Evolutionary conservation across 2,329 filamentous ascomycete genomes (phyloP).

Genomic region (Fusarium nelsonii): DNA sequence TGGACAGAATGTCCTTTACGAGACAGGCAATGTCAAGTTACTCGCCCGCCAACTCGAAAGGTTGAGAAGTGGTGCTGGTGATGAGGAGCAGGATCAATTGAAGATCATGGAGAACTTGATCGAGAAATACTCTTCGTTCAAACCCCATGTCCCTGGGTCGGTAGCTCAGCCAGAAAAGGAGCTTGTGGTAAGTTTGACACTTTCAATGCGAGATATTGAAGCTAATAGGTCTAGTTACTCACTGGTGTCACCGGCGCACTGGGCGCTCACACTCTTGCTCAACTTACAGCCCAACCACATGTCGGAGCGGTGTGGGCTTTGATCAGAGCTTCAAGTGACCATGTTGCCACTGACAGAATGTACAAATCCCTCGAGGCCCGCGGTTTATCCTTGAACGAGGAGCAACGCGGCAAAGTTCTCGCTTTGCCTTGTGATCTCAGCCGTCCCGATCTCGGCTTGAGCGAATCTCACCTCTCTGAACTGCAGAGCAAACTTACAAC

Average conservation of each 20-base stretch:
- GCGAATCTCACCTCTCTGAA: slow-evolving; percentile 45
- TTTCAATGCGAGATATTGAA: rapidly evolving
- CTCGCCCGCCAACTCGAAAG: slow-evolving; percentile 43
- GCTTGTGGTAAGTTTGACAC: slow-evolving; percentile 46
- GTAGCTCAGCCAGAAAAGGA: slow-evolving; percentile 46
- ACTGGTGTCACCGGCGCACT: slow-evolving; percentile 73
- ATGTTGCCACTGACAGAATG: slow-evolving; percentile 19
- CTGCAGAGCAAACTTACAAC: slow-evolving; percentile 53
- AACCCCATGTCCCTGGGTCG: slow-evolving; percentile 39
- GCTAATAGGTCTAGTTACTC: slow-evolving; percentile 54
- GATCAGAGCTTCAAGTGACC: slow-evolving; percentile 31
- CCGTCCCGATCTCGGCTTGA: slow-evolving; percentile 33
- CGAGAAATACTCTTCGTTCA: slow-evolving; percentile 55
- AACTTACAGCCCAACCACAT: slow-evolving; percentile 68
- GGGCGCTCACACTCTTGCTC: slow-evolving; percentile 68
- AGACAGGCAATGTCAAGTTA: slow-evolving; percentile 55
- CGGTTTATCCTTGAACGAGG: slow-evolving; percentile 8
- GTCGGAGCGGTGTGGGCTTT: slow-evolving; percentile 62
- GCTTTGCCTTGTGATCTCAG: slow-evolving; percentile 41
- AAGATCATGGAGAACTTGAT: slow-evolving; percentile 52
- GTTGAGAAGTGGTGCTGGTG: slow-evolving; percentile 34
- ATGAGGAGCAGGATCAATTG: slow-evolving; percentile 44
- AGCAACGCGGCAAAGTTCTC: slow-evolving; percentile 45
- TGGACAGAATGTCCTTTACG: slow-evolving; percentile 70
- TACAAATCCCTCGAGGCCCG: slow-evolving; percentile 28